A percentile compares a stretch with the other conserved stretches of the same genome.
phyloP scores from a whole-genome alignment of 129 eudicot species.

The Flaveria sonorensis region DNA sequence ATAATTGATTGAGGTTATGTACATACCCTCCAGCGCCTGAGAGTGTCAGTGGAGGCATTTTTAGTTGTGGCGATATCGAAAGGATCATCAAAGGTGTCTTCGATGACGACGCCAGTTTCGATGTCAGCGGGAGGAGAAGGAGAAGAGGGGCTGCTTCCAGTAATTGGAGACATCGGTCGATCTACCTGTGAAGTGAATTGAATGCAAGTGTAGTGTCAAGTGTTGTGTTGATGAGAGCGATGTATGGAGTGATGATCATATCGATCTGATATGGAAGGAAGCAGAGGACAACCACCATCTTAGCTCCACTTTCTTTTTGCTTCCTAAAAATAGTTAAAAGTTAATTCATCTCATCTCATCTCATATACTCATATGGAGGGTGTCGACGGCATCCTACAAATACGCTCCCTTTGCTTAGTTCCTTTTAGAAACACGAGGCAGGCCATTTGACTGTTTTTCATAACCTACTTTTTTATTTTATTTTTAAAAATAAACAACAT shows the following conservation, averaged over 20 bases:
- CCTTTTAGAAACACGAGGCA: too few species aligned
- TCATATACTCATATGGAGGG: too few species aligned
- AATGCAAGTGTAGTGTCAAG: too few species aligned
- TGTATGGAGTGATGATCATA: not conserved
- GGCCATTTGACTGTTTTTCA: too few species aligned
- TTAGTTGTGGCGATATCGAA: slow-evolving; percentile 78
- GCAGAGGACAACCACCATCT: not conserved
- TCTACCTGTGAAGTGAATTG: too few species aligned
- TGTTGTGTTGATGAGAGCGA: too few species aligned
- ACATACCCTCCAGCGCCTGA: slow-evolving; percentile 88
- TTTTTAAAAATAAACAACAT: too few species aligned
- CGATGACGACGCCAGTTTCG: slow-evolving; percentile 33
- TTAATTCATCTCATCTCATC: too few species aligned
- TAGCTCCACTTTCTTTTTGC: not conserved
- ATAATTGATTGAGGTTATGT: too few species aligned
- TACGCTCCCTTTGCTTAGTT: too few species aligned
- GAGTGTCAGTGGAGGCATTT: slow-evolving; percentile 63
- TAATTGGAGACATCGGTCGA: too few species aligned
- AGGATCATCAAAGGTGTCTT: slow-evolving; percentile 58
- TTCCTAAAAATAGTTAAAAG: not conserved
- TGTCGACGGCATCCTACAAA: not conserved
- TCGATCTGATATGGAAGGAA: not conserved
- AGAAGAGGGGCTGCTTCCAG: slow-evolving; percentile 23
- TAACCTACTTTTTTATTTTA: too few species aligned
- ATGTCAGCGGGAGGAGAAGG: slow-evolving; percentile 32